Evolutionary conservation across 73 alveolate species (phyloP), one percentile per base, ranked within the genome.

Genomic region (Stentor roeselii): DNA sequence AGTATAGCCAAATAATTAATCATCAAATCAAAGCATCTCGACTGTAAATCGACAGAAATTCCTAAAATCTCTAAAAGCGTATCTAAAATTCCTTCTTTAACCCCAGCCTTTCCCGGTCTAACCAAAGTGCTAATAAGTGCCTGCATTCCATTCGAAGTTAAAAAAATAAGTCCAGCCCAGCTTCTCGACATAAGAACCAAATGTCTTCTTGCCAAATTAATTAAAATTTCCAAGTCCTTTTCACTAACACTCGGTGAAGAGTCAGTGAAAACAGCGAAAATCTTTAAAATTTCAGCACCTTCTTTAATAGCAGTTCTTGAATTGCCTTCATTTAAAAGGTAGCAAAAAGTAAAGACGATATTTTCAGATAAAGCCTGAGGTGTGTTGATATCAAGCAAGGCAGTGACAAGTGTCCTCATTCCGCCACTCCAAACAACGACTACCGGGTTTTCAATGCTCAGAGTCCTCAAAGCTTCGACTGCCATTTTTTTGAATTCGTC

Each of bases 401-500:
- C 27, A 39, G 14, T 41, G n/a, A 76, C 34, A 21, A 76, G 67
- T 21, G n/a, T 21, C 34, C 74, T 39, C 14, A 76, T 27, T 27
- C 84, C 74, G 2, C 84, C 84, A 35, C 75, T 39, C 34, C 38
- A n/a, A n/a, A 38, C 76, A 36, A 76, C 75, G 6, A 76, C 0
- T 3, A 39, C 14, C 6, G 84, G 14, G 39, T 76, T 76, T 0
- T 21, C 11, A 21, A 76, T 76, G 39, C 75, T 41, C 30, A 76
- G 34, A 21, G 39, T 78, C 1, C 84, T 15, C 6, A 76, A 35
- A n/a, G 74, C 60, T 76, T 76, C 84, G 14, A 76, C n/a, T 39
- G 82, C 84, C 6, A 41, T n/a, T 76, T 76, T 67, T 76, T 40
- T 76, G 6, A 76, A 39, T 39, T 76, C 84, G 39, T 76, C 84